Evolutionary conservation across 2,329 filamentous ascomycete genomes (phyloP), one percentile per base, ranked within the genome.

Genomic region (Bipolaris gigantea): DNA sequence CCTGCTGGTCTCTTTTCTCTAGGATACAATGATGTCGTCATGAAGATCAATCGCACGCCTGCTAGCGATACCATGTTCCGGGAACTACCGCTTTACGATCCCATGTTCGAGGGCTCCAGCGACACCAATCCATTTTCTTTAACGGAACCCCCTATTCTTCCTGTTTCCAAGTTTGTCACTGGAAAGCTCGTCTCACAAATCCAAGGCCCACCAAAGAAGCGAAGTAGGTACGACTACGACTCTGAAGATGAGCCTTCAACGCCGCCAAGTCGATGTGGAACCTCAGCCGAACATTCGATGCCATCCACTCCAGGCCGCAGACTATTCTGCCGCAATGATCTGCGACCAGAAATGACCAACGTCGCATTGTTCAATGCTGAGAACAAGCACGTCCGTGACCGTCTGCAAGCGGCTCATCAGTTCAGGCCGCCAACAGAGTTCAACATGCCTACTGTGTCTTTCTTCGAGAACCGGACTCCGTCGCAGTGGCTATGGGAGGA

Each of bases 401-500:
- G 94, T 15, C 83, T 99, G 5, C 91, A 97, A 70, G 90, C 91
- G 9, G 89, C 90, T 8, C 92, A 97, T 73, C 90, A 93, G 58
- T 97, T 99, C 79, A 84, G 92, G 50, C 94, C 94, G 15, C 94
- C 94, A 0, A 92, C 90, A 0, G 93, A 97, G 71, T 88, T 92
- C 70, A 84, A 85, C 0, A 97, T 97, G 92, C 94, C 94, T 1
- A 84, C 88, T 1, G 89, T 93, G 63, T 86, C 83, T 48, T 99
- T 97, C 76, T 97, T 96, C 67, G 93, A 99, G 73, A 88, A 85
- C 57, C 84, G 94, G 35, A 85, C 83, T 48, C 87, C 92, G 2
- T 97, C 94, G 3, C 92, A 97, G 68, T 99, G 94, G 94, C 90
- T 91, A 0, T 83, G 85, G 69, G 81, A 88, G 2, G 94, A 99